A percentile compares a stretch with the other conserved stretches of the same genome.
Conservation (phyloP, 331 rosid genomes). For the Acacia concinna region DNA sequence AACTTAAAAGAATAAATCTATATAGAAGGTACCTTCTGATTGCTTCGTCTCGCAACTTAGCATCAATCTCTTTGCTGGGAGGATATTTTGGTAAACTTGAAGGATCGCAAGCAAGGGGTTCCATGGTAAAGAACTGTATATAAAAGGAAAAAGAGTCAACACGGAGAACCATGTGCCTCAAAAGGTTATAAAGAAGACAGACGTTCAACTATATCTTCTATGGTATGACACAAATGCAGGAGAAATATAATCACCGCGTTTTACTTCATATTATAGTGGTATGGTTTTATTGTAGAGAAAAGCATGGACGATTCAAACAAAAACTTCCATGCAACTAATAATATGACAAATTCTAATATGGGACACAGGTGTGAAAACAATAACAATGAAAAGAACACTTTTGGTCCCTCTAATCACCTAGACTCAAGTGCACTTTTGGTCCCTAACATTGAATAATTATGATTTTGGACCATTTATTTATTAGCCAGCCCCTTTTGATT, state of each 20-base stretch:
- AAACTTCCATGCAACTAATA: not conserved
- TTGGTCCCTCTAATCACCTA: no score
- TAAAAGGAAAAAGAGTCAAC: conserved; percentile 28
- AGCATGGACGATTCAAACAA: not conserved
- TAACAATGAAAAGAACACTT: not conserved
- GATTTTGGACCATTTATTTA: not conserved
- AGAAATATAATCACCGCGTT: conserved; percentile 12
- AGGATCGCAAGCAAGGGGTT: conserved; percentile 84
- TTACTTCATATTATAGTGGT: conserved; percentile 2
- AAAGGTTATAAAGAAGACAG: conserved; percentile 11
- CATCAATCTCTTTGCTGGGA: conserved; percentile 92
- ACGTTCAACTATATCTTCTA: conserved; percentile 23
- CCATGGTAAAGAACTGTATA: conserved; percentile 68
- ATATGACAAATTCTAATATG: not conserved
- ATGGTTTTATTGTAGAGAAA: not conserved
- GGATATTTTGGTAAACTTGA: conserved; percentile 87
- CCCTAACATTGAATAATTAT: not conserved
- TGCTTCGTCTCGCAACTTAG: conserved; percentile 68
- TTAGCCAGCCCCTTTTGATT: not conserved
- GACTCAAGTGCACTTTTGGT: not conserved
- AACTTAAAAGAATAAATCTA: conserved; percentile 8
- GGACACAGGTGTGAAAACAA: not conserved
- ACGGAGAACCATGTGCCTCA: conserved; percentile 16
- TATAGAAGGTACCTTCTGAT: conserved; percentile 60
- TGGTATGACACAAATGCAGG: conserved; percentile 11